Percentiles rank a stretch among this genome's conserved stretches.
These are phyloP conservation scores for Saturnispora galanensis DNA, from an alignment of 805 yeast species.

Conservation along the genomic window DNA sequence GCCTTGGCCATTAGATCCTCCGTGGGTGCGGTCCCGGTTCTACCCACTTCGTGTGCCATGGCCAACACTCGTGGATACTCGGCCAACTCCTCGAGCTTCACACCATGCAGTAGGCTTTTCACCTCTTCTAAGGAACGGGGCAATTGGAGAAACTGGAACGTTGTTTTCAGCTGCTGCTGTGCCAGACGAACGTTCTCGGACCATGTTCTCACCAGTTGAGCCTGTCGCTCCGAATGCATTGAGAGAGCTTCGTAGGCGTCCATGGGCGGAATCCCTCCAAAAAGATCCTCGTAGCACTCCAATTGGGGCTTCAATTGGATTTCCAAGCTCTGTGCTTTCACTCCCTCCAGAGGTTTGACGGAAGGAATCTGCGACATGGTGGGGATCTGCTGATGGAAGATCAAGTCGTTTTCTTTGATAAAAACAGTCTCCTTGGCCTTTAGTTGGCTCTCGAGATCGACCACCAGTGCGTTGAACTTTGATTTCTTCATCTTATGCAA, in stretches of 20 bases:
- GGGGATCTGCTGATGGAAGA: slow-evolving; percentile 76
- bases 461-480: slow-evolving; percentile 29
- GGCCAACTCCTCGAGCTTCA: slow-evolving; percentile 17
- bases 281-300: slow-evolving; percentile 43
- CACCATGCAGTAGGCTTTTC: slow-evolving; percentile 25
- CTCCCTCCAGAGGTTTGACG: slow-evolving; percentile 60
- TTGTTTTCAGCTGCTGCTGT: slow-evolving; percentile 67
- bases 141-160: slow-evolving; percentile 68
- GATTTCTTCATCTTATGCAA: slow-evolving; percentile 9
- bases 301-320: slow-evolving; percentile 35
- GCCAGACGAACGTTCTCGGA: slow-evolving; percentile 69
- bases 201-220: slow-evolving; percentile 62
- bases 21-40: not conserved
- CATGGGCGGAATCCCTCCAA: slow-evolving; percentile 74
- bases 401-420: slow-evolving; percentile 74
- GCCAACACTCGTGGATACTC: slow-evolving; percentile 33
- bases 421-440: no score
- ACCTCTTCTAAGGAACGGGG: slow-evolving; percentile 56
- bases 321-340: slow-evolving; percentile 47
- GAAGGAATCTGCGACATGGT: slow-evolving; percentile 48
- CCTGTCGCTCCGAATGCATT: slow-evolving; percentile 82
- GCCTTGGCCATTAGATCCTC: no score
- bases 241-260: slow-evolving; percentile 82
- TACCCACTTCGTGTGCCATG: slow-evolving; percentile 27
- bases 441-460: slow-evolving; percentile 18